Evolutionary conservation across 2,329 filamentous ascomycete species (phyloP).

Genomic region (Bimuria novae-zelandiae): DNA sequence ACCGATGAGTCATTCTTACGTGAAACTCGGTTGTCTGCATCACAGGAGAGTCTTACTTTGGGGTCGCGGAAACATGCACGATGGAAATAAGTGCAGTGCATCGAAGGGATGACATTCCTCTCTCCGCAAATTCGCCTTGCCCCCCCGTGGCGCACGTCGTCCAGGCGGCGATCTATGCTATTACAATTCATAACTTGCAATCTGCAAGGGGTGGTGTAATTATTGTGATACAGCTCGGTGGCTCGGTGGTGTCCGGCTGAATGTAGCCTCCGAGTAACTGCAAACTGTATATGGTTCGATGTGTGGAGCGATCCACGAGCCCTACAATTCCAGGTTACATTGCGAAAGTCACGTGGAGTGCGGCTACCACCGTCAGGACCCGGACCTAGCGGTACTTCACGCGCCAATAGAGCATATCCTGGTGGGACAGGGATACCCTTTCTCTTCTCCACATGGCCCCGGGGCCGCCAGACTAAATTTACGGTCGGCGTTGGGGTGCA

Average conservation of each 20-base stretch:
- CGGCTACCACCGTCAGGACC: neutral
- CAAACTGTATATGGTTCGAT: neutral
- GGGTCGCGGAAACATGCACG: neutral
- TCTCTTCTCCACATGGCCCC: neutral
- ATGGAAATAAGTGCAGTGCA: neutral
- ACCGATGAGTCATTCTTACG: neutral
- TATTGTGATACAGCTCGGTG: neutral
- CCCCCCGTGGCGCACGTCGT: neutral
- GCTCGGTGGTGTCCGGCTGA: too few species aligned
- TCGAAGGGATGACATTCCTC: neutral
- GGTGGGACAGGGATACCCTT: neutral
- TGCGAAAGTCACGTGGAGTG: conserved; percentile 3
- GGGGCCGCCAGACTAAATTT: conserved; percentile 3
- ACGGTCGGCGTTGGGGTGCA: neutral
- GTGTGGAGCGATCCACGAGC: neutral
- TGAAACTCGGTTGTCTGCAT: neutral
- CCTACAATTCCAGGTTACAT: neutral
- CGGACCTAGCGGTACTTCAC: conserved; percentile 3
- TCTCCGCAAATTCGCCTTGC: neutral
- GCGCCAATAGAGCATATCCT: neutral
- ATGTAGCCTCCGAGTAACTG: neutral
- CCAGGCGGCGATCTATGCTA: neutral
- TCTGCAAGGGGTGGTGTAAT: neutral
- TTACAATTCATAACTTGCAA: neutral
- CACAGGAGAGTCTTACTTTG: neutral